phyloP scores from a whole-genome alignment of 768 basidiomycete genomes.

The Xerocomellus amylosporus region DNA sequence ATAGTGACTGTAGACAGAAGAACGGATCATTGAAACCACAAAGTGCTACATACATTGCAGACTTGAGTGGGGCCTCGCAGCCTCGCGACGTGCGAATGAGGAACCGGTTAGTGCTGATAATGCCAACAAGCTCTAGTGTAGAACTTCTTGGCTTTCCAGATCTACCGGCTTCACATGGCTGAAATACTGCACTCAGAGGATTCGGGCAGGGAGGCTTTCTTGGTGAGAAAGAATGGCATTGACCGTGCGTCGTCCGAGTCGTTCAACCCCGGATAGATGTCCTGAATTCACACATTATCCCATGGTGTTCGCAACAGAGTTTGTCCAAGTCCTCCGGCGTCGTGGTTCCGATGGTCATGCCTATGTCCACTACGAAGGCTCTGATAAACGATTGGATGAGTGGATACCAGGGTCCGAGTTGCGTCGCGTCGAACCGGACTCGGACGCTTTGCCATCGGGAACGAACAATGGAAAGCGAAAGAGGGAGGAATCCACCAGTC shows the following conservation, averaged over 20 bases:
- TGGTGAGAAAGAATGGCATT: constrained; percentile 34
- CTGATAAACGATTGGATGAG: constrained; percentile 73
- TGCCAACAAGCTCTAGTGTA: constrained; percentile 1
- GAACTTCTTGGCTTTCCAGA: background rate
- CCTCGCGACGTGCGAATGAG: background rate
- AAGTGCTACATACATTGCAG: no score
- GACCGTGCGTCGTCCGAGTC: constrained; percentile 34
- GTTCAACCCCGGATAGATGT: constrained; percentile 9
- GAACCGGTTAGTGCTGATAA: background rate
- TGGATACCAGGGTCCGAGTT: constrained; percentile 57
- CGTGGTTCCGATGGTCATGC: constrained; percentile 43
- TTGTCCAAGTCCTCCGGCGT: constrained; percentile 53
- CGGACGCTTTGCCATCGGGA: constrained; percentile 14
- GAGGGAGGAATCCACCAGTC: constrained; percentile 17
- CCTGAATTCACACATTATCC: constrained; percentile 8
- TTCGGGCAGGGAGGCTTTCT: constrained; percentile 9
- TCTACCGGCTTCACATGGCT: constrained; percentile 18
- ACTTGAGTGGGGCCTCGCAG: no score
- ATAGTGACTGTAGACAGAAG: background rate
- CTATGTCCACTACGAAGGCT: constrained; percentile 70
- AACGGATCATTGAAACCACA: no score
- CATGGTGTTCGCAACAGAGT: constrained; percentile 29
- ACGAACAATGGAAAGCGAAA: constrained; percentile 36
- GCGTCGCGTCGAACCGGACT: constrained; percentile 26
- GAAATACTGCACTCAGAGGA: constrained; percentile 13